phyloP scores from a whole-genome alignment of 768 basidiomycete species.

The Mycena belliarum region DNA sequence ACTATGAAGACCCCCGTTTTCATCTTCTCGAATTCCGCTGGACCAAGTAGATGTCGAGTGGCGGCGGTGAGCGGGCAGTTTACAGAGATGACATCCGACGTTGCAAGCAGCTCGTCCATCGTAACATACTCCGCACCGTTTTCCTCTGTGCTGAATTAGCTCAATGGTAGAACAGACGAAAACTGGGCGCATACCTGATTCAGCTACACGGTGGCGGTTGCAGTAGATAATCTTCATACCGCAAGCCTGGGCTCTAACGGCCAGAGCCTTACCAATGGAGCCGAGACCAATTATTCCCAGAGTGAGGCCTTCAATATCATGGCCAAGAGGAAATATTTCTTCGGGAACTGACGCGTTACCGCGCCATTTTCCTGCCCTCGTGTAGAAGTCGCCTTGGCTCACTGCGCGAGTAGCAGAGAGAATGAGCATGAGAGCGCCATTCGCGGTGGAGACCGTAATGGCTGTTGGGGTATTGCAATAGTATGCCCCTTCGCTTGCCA shows the following conservation, averaged over 20 bases:
- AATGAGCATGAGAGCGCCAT: conserved; percentile 25
- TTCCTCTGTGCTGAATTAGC: conserved; percentile 5
- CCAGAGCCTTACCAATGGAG: conserved; percentile 22
- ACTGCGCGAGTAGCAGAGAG: conserved; percentile 20
- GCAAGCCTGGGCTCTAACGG: conserved; percentile 21
- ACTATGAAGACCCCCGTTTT: conserved; percentile 46
- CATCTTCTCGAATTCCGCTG: conserved; percentile 30
- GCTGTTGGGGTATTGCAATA: conserved; percentile 26
- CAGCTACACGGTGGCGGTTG: conserved; percentile 20
- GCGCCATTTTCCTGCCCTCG: conserved; percentile 21
- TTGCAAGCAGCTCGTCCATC: conserved; percentile 20
- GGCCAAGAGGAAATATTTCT: conserved; percentile 7
- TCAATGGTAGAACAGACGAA: not conserved
- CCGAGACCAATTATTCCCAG: conserved; percentile 27
- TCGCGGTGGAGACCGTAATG: conserved; percentile 23
- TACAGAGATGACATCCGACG: conserved; percentile 24
- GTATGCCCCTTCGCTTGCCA: conserved; percentile 19
- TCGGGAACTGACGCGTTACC: conserved; percentile 13
- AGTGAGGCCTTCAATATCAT: conserved; percentile 22
- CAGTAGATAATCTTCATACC: conserved; percentile 27
- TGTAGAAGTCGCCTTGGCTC: conserved; percentile 21
- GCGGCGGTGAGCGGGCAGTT: conserved; percentile 23
- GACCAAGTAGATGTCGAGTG: conserved; percentile 23
- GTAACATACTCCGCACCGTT: conserved; percentile 20
- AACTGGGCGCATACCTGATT: conserved; percentile 2